Conservation (phyloP, 148 eudicot genomes). For the Dianthus caryophyllus region DNA sequence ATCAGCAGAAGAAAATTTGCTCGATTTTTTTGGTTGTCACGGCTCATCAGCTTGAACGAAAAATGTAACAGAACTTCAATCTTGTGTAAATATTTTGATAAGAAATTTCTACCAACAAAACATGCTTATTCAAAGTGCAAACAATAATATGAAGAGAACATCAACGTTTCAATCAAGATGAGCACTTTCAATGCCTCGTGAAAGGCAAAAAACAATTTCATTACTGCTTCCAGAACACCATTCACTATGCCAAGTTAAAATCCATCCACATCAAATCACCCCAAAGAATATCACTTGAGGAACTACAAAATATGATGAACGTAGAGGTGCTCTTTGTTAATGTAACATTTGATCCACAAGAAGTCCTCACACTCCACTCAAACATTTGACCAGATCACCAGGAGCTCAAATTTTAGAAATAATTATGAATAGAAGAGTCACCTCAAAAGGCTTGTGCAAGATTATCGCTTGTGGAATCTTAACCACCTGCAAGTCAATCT, state of each 20-base stretch:
- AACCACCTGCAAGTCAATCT: constrained; percentile 68
- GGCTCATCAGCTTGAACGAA: background rate
- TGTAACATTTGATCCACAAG: background rate
- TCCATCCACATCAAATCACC: background rate
- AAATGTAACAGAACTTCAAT: background rate
- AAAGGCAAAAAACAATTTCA: background rate
- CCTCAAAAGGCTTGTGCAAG: constrained; percentile 79
- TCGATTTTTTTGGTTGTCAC: background rate
- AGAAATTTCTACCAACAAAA: background rate
- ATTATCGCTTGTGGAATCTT: constrained; percentile 58
- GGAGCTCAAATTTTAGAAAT: background rate
- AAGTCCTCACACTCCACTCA: background rate
- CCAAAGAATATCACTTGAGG: background rate
- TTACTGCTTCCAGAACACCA: background rate
- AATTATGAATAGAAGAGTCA: constrained; percentile 18
- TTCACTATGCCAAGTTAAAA: constrained; percentile 1
- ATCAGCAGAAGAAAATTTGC: constrained; percentile 2
- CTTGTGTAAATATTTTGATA: background rate
- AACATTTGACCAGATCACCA: constrained; percentile 1
- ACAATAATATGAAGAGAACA: background rate
- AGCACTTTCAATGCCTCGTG: background rate
- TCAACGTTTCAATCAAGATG: background rate
- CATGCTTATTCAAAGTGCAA: background rate
- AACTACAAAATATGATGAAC: background rate
- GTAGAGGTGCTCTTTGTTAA: constrained; percentile 1